Conservation (phyloP, 2,329 filamentous ascomycete species). For the Alternaria angustiovoidea region DNA sequence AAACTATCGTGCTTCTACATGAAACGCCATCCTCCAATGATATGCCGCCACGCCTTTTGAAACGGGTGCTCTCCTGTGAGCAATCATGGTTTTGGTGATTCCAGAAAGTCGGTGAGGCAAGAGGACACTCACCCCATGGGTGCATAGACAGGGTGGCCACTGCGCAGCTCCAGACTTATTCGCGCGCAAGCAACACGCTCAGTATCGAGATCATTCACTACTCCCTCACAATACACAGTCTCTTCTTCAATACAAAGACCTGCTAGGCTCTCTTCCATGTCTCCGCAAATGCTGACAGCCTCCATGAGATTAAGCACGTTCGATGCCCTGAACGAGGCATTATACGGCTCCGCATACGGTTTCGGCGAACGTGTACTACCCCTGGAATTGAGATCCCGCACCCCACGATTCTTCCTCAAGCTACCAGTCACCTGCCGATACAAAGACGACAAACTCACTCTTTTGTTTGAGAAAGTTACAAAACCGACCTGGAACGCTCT, state of each 20-base stretch:
- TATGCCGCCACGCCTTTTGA: not conserved
- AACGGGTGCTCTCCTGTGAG: not conserved
- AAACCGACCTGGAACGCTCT: slow-evolving; percentile 1
- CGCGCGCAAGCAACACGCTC: not conserved
- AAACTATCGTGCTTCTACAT: not conserved
- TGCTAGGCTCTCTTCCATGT: not conserved
- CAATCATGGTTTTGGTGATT: not conserved
- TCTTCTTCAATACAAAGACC: not conserved
- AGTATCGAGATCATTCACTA: not conserved
- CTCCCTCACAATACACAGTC: too few relatives aligned
- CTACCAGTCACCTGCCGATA: slow-evolving; percentile 9
- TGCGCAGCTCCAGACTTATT: not conserved
- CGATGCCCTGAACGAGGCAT: not conserved
- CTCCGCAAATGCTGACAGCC: not conserved
- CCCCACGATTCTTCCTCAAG: slow-evolving; percentile 4
- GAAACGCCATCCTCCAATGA: not conserved
- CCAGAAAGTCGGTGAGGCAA: not conserved
- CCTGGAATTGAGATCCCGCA: slow-evolving; percentile 7
- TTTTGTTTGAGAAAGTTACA: not conserved
- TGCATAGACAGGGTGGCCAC: not conserved
- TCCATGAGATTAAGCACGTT: not conserved
- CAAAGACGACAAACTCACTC: slow-evolving; percentile 3
- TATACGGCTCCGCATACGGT: slow-evolving; percentile 12
- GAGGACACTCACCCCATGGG: not conserved
- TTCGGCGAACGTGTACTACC: slow-evolving; percentile 7